Conservation (phyloP, 2,329 filamentous ascomycete species). For the Nemania sp. region DNA sequence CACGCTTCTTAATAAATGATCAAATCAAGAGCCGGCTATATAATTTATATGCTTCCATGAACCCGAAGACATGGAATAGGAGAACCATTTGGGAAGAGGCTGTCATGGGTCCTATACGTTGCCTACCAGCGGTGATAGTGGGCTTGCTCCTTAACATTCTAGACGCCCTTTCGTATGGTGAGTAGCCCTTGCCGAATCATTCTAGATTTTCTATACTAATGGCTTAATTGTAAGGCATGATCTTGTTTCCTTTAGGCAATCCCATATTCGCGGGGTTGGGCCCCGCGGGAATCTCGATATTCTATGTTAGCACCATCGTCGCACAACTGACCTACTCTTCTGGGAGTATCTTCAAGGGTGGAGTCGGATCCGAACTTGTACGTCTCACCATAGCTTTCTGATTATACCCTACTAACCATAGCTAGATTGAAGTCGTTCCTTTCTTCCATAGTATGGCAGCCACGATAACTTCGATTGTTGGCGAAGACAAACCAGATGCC, state of each 20-base stretch:
- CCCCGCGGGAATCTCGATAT: conserved; percentile 94
- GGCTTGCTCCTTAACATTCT: conserved; percentile 89
- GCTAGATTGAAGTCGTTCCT: conserved; percentile 89
- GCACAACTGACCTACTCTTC: conserved; percentile 88
- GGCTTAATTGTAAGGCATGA: conserved; percentile 72
- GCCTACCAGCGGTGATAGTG: conserved; percentile 83
- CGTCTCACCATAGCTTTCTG: conserved; percentile 32
- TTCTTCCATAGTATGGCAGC: conserved; percentile 99
- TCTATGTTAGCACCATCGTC: conserved; percentile 96
- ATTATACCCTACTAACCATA: conserved; percentile 21
- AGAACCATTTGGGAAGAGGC: conserved; percentile 65
- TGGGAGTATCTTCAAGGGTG: conserved; percentile 86
- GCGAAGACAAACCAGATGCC: conserved; percentile 77
- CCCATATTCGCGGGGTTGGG: conserved; percentile 84
- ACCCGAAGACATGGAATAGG: conserved; percentile 74
- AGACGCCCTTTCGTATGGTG: conserved; percentile 90
- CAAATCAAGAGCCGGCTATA: conserved; percentile 29
- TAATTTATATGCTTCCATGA: conserved; percentile 44
- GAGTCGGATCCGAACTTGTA: conserved; percentile 91
- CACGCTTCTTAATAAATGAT: conserved; percentile 35
- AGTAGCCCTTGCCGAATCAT: neutral
- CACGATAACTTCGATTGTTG: conserved; percentile 78
- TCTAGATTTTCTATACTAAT: conserved; percentile 12
- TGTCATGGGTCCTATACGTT: conserved; percentile 68
- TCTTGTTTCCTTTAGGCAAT: conserved; percentile 88